Conservation (phyloP, 495 filamentous ascomycete species). For the Schizothecium vesticola region DNA sequence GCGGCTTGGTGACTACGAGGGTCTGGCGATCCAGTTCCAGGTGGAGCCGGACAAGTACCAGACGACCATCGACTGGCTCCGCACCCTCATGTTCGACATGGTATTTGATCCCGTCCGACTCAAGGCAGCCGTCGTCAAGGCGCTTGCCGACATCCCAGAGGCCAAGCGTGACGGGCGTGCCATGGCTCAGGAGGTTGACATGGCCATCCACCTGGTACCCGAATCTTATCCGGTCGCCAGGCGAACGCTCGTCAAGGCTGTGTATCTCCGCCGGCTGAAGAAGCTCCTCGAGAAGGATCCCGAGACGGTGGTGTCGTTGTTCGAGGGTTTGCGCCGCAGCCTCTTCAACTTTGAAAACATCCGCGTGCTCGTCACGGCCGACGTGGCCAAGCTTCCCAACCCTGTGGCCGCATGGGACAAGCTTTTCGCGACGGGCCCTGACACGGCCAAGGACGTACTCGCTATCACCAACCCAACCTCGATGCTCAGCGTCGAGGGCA, state of each 20-base stretch:
- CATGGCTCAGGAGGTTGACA: slow-evolving; percentile 70
- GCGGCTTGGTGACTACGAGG: slow-evolving; percentile 69
- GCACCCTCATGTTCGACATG: slow-evolving; percentile 76
- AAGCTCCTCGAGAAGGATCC: slow-evolving; percentile 68
- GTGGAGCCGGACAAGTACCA: slow-evolving; percentile 85
- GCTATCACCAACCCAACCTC: slow-evolving; percentile 45
- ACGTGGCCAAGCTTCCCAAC: slow-evolving; percentile 66
- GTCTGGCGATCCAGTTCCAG: slow-evolving; percentile 73
- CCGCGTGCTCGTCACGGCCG: slow-evolving; percentile 74
- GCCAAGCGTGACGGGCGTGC: slow-evolving; percentile 80
- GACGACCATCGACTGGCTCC: slow-evolving; percentile 76
- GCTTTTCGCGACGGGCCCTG: slow-evolving; percentile 45
- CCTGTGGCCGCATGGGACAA: slow-evolving; percentile 82
- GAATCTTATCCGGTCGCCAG: slow-evolving; percentile 71
- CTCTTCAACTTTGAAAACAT: slow-evolving; percentile 80
- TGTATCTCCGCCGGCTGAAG: slow-evolving; percentile 80
- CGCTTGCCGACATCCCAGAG: slow-evolving; percentile 89
- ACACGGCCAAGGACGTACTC: slow-evolving; percentile 35
- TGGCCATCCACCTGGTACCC: slow-evolving; percentile 68
- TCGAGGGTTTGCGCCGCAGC: slow-evolving; percentile 66
- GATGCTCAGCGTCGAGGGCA: slow-evolving; percentile 66
- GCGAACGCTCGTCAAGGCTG: slow-evolving; percentile 77
- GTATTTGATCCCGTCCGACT: slow-evolving; percentile 80
- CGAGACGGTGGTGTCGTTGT: slow-evolving; percentile 61
- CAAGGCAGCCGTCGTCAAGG: slow-evolving; percentile 75